Evolutionary conservation across 2,329 filamentous ascomycete species (phyloP), one percentile per base, ranked within the genome.

Genomic region (Diaporthe velutina): DNA sequence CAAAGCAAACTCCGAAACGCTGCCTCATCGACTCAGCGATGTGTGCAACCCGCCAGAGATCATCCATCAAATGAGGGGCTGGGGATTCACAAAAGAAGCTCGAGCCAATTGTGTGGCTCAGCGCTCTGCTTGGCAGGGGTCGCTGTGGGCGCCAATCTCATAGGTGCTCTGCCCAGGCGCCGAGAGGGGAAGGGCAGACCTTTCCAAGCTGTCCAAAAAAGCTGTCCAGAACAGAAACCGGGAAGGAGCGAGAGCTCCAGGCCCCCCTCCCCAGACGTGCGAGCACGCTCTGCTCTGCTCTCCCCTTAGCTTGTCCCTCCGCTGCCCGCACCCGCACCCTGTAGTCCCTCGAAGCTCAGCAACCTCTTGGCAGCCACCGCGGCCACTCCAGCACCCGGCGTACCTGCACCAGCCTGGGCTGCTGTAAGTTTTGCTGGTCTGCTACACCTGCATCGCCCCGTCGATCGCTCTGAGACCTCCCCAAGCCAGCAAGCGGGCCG

Each of bases 31-130:
- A 30, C 33, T 35, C 42, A 35, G 64, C 45, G 45, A 22, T 67
- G 57, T 52, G 70, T 64, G 57, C 70, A 72, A 64, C 70, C 25
- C 35, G 45, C 42, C n/a, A 60, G 30, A 50, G 4, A 38, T 40
- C 22, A 28, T 52, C 35, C 22, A 28, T 52, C 35, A 72, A 72
- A 72, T 72, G 70, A 72, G 70, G 70, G 70, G 70, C 70, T 72
- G 70, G 70, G 70, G 57, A 72, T 45, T 72, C 57, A 72, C 70
- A 72, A 40, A 40, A 61, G 57, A 45, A 72, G 57, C 57, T 64
- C 50, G 70, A 61, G 57, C 70, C 70, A 72, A 72, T 72, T 52
- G 40, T 40, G 70, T 64, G 45, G 57, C 70, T 64, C 38, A 72
- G 45, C 57, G 35, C 33, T 19, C 57, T 64, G 48, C 60, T 42